phyloP scores from a whole-genome alignment of 345 rosid genomes.

The Populus deltoides region DNA sequence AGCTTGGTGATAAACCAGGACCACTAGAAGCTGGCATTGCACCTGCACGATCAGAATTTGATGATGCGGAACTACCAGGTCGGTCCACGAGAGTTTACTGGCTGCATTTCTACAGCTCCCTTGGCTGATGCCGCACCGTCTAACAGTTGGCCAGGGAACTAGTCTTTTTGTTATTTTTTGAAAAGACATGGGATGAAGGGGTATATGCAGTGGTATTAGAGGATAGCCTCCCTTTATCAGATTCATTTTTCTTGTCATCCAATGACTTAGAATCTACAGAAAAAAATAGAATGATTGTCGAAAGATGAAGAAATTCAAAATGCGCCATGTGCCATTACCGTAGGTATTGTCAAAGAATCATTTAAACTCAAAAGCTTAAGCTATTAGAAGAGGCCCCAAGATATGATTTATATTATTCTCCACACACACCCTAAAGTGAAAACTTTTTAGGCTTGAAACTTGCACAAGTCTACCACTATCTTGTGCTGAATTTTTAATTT shows the following conservation, averaged over 20 bases:
- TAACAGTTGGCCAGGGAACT: conserved; percentile 41
- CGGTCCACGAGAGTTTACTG: conserved; percentile 45
- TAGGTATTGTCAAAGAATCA: no score
- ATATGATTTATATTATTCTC: no score
- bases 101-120: conserved; percentile 34
- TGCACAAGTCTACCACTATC: no score
- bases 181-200: conserved; percentile 27
- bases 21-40: conserved; percentile 44
- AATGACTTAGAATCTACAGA: conserved; percentile 38
- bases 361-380: no score
- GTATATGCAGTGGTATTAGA: conserved; percentile 32
- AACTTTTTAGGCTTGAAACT: no score
- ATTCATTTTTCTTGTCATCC: conserved; percentile 32
- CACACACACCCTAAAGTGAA: no score
- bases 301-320: not conserved
- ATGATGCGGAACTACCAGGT: conserved; percentile 60
- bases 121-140: conserved; percentile 40
- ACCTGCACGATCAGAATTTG: conserved; percentile 47
- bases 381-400: no score
- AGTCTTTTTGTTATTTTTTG: conserved; percentile 42
- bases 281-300: not conserved
- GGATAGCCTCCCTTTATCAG: conserved; percentile 39
- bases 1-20: conserved; percentile 73
- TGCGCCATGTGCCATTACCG: not conserved
- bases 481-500: no score